A percentile compares a stretch with the other conserved stretches of the same genome.
These are phyloP conservation scores for Globisporangium camurandrum DNA, from an alignment of 352 stramenopile species.

Conservation along the genomic window DNA sequence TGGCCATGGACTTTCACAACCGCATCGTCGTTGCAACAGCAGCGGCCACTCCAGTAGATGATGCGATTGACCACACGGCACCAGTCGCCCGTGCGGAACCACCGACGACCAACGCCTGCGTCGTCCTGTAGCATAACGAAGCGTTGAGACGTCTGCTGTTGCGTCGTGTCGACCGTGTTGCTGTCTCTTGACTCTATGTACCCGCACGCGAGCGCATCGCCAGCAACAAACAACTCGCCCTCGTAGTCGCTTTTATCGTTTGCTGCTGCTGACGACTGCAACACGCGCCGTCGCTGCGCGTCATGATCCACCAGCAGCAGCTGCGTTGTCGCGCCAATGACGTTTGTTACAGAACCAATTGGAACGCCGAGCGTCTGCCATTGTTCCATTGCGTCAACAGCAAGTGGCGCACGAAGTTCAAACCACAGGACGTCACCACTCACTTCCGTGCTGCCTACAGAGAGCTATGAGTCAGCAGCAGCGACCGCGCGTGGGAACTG, in stretches of 20 bases:
- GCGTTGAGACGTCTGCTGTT: too few species aligned
- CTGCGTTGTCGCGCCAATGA: constrained; percentile 19
- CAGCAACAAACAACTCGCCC: constrained; percentile 32
- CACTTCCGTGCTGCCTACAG: constrained; percentile 46
- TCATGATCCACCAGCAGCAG: constrained; percentile 17
- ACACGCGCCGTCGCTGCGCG: background rate
- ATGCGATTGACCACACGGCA: constrained; percentile 21
- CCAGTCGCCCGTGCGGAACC: constrained; percentile 40
- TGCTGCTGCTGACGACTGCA: constrained; percentile 1
- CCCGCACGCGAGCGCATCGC: constrained; percentile 21
- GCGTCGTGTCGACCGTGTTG: constrained; percentile 5
- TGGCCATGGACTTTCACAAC: constrained; percentile 52
- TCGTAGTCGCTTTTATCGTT: background rate
- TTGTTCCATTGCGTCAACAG: constrained; percentile 3
- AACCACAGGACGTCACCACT: constrained; percentile 51
- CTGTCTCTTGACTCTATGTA: constrained; percentile 15
- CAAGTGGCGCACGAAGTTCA: constrained; percentile 20
- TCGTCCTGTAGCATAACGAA: background rate
- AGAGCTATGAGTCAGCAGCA: background rate
- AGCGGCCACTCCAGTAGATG: constrained; percentile 38
- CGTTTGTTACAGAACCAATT: constrained; percentile 20
- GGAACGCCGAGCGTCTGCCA: constrained; percentile 37
- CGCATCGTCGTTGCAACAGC: too few species aligned
- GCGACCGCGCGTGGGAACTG: too few species aligned
- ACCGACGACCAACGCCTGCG: background rate